Evolutionary conservation across 176 grass and related monocot species (phyloP).

Genomic region (Alloteropsis semialata): DNA sequence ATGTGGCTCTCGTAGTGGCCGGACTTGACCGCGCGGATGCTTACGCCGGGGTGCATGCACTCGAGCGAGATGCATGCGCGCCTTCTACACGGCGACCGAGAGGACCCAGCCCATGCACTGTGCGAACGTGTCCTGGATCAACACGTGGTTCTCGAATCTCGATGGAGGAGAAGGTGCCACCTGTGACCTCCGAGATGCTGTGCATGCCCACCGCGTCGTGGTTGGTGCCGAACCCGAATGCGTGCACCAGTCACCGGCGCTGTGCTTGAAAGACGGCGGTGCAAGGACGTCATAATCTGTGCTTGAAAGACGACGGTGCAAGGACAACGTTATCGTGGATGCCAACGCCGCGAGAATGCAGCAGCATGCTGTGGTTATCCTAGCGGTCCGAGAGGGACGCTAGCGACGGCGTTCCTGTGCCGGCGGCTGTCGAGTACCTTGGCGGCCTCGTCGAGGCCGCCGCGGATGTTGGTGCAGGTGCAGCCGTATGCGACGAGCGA

Average conservation of each 20-base stretch:
- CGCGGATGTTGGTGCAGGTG: slow-evolving; percentile 62
- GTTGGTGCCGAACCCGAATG: slow-evolving; percentile 62
- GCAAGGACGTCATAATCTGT: slow-evolving; percentile 39
- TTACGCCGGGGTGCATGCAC: slow-evolving; percentile 24
- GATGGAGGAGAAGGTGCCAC: slow-evolving; percentile 75
- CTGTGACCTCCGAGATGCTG: slow-evolving; percentile 40
- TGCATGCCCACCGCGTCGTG: slow-evolving; percentile 74
- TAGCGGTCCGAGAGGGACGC: slow-evolving; percentile 74
- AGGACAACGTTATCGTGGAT: background rate
- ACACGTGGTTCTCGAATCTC: slow-evolving; percentile 57
- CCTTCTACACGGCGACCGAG: background rate
- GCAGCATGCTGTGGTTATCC: no score
- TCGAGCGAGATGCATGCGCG: slow-evolving; percentile 9
- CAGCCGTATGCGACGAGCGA: slow-evolving; percentile 38
- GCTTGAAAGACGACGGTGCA: no score
- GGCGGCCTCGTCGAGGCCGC: slow-evolving; percentile 47
- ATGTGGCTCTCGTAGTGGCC: slow-evolving; percentile 45
- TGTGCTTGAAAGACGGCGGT: slow-evolving; percentile 31
- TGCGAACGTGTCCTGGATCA: slow-evolving; percentile 18
- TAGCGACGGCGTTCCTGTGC: slow-evolving; percentile 45
- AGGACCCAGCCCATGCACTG: background rate
- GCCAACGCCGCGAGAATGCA: no score
- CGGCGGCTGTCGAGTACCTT: slow-evolving; percentile 54
- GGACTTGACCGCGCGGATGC: background rate
- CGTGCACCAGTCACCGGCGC: slow-evolving; percentile 25